A percentile compares a stretch with the other conserved stretches of the same genome.
Conservation (phyloP, 1,284 basidiomycete species). For the Ustilago lituana region DNA sequence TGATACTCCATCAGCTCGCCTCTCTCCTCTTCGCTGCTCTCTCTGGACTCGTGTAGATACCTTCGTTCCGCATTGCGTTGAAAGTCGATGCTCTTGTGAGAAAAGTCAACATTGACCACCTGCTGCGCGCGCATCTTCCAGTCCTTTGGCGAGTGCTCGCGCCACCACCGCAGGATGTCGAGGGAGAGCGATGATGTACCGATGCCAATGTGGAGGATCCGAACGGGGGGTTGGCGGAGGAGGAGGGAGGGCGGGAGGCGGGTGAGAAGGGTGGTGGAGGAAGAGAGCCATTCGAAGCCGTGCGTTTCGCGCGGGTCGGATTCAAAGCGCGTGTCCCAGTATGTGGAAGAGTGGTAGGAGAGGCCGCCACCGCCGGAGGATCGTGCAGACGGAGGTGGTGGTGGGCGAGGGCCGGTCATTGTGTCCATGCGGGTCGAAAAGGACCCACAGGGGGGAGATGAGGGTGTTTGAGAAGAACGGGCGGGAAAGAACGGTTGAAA, state of each 20-base stretch:
- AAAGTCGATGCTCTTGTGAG: slow-evolving; percentile 17
- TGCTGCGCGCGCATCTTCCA: slow-evolving; percentile 16
- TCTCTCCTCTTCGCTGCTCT: background rate
- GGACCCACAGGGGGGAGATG: too few relatives aligned
- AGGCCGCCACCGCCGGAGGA: slow-evolving; percentile 1
- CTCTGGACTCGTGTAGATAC: background rate
- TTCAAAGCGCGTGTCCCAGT: slow-evolving; percentile 52
- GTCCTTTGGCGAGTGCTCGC: background rate
- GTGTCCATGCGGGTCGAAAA: too few relatives aligned
- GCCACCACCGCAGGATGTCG: slow-evolving; percentile 9
- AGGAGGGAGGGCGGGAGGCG: background rate
- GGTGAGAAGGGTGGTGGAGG: slow-evolving; percentile 8
- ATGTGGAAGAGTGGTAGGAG: slow-evolving; percentile 52
- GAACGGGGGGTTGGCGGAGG: background rate
- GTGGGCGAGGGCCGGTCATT: too few relatives aligned
- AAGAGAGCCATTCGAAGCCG: slow-evolving; percentile 44
- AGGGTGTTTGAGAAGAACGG: too few relatives aligned
- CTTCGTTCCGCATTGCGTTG: slow-evolving; percentile 3
- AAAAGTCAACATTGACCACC: slow-evolving; percentile 41
- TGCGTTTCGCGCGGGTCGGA: slow-evolving; percentile 61
- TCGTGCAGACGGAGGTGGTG: too few relatives aligned
- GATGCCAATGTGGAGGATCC: slow-evolving; percentile 42
- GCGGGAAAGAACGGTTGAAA: background rate
- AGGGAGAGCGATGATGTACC: slow-evolving; percentile 32
- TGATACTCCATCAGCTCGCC: slow-evolving; percentile 24